Base-by-base conservation (phyloP, 148 eudicot species). In the Rhododendron mucronatum region DNA sequence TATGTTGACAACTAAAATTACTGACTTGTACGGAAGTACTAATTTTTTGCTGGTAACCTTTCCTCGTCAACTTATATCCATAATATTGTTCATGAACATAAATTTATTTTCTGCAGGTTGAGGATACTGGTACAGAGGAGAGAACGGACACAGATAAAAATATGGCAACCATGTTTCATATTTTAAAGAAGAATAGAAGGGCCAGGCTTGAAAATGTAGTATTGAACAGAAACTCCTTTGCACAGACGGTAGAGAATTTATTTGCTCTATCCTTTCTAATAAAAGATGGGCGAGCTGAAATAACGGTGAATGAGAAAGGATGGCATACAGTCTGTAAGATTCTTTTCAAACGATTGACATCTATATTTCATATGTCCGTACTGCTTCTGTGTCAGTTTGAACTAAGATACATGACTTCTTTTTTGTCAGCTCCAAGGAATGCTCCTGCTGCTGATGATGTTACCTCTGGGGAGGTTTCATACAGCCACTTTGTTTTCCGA, bases 141-240 rank as follows among this genome's bases (percentile, higher is more conserved):
- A 93, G 86, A 89, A 94, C 98, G 23, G 99, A 95, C 85, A 97
- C 99, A 0, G 98, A 97, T 77, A 94, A 93, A 86, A 97, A 97
- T 88, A 95, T 97, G 99, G 91, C 92, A 21, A 90, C 90, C 1
- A 97, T 97, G 98, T 97, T 97, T 85, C 87, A 92, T 50, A 87
- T 95, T 51, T 83, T 97, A 86, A 91, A 91, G 90, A 91, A 89
- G 90, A 73, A 93, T 35, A 87, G 93, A 81, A 93, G 86, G 78
- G 96, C 90, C 77, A 92, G 90, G 86, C 91, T 95, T 84, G 98
- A 97, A 85, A 90, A 86, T 82, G 81, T 97, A 51, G 89, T 97
- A 37, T 80, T 97, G 87, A 94, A 95, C 88, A 85, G 96, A 87
- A 88, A 67, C 4, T 95, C 95, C 30, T 97, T 94, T 89, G 94